Percentiles rank a stretch among this genome's conserved stretches.
phyloP scores from a whole-genome alignment of 805 yeast genomes.

The Candida jianshihensis region DNA sequence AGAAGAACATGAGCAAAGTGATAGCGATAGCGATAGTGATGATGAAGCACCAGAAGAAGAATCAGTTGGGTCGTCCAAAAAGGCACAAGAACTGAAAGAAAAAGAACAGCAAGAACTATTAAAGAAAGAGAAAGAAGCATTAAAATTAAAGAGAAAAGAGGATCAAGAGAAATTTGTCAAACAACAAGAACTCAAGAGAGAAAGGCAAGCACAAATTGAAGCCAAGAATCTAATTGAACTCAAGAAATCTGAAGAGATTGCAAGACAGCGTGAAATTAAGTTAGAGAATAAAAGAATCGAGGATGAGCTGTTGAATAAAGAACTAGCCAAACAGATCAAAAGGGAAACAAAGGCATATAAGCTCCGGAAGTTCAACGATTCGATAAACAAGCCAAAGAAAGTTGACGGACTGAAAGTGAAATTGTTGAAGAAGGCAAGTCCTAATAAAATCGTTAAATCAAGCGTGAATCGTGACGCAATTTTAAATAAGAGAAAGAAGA shows the following conservation, averaged over 20 bases:
- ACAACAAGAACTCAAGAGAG: slow-evolving; percentile 19
- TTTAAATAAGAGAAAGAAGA: slow-evolving; percentile 20
- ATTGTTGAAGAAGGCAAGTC: slow-evolving; percentile 9
- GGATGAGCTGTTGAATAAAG: slow-evolving; percentile 11
- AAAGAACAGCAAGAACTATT: slow-evolving; percentile 22
- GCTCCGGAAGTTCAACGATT: slow-evolving; percentile 9
- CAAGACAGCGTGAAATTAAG: slow-evolving; percentile 9
- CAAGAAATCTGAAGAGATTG: slow-evolving; percentile 15
- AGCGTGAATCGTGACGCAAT: slow-evolving; percentile 12
- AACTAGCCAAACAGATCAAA: slow-evolving; percentile 10
- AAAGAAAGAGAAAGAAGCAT: slow-evolving; percentile 16
- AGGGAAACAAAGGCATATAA: slow-evolving; percentile 9
- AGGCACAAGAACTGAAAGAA: slow-evolving; percentile 17
- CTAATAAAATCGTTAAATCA: slow-evolving; percentile 9
- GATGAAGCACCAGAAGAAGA: slow-evolving; percentile 51
- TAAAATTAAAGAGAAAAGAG: slow-evolving; percentile 22
- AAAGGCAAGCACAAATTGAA: slow-evolving; percentile 13
- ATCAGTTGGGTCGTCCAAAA: slow-evolving; percentile 21
- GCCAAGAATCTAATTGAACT: slow-evolving; percentile 14
- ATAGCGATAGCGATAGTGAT: slow-evolving; percentile 1
- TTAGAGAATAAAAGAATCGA: slow-evolving; percentile 9
- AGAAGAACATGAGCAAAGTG: slow-evolving; percentile 8
- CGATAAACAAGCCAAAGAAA: slow-evolving; percentile 9
- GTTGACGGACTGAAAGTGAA: slow-evolving; percentile 20
- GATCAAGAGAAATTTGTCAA: slow-evolving; percentile 18